phyloP scores from a whole-genome alignment of 2,329 filamentous ascomycete genomes.

The Hawksworthiomyces lignivorus region DNA sequence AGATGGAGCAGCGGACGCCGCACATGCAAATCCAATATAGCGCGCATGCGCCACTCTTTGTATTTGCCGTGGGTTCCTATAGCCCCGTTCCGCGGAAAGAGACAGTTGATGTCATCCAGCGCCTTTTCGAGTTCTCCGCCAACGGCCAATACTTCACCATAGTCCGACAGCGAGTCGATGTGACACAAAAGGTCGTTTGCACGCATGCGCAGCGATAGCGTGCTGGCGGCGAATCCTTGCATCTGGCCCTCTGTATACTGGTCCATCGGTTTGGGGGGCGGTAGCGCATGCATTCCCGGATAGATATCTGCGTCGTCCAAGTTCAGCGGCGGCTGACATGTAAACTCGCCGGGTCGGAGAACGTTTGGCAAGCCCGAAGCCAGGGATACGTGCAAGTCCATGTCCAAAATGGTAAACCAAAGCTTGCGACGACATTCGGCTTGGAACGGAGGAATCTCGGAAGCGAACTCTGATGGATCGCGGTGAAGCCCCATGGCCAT shows the following conservation, averaged over 20 bases:
- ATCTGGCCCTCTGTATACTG: constrained; percentile 45
- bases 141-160: constrained; percentile 44
- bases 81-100: constrained; percentile 39
- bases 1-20: constrained; percentile 44
- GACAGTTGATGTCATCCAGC: constrained; percentile 46
- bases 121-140: constrained; percentile 45
- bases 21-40: constrained; percentile 47
- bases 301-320: constrained; percentile 44
- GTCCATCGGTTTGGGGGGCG: constrained; percentile 41
- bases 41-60: constrained; percentile 43
- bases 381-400: constrained; percentile 48
- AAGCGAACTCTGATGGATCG: constrained; percentile 45
- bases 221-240: constrained; percentile 46
- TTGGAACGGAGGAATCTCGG: constrained; percentile 39
- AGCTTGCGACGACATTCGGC: constrained; percentile 47
- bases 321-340: constrained; percentile 45
- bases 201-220: constrained; percentile 40
- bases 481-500: constrained; percentile 54
- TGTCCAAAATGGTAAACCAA: constrained; percentile 50
- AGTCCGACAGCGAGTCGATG: constrained; percentile 45
- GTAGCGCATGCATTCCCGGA: constrained; percentile 40
- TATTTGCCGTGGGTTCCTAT: constrained; percentile 36
- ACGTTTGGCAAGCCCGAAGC: constrained; percentile 44
- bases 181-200: constrained; percentile 43
- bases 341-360: constrained; percentile 46